Evolutionary conservation across 768 basidiomycete genomes (phyloP).

Genomic region (Clathrus columnatus): DNA sequence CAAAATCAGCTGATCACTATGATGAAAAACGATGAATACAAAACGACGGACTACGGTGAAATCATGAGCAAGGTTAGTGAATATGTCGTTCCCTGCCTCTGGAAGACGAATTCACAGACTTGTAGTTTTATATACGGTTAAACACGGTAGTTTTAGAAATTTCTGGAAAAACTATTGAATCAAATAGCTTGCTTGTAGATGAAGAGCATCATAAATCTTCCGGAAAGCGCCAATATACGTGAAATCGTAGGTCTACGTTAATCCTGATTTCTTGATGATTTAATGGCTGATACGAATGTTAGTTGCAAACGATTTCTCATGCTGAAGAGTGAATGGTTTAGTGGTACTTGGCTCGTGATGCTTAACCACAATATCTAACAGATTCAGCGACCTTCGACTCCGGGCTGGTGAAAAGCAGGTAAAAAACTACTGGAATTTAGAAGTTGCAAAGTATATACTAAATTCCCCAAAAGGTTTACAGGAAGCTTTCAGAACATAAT

Average conservation of each 20-base stretch:
- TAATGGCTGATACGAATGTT: not conserved
- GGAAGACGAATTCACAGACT: slow-evolving; percentile 11
- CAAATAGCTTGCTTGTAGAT: slow-evolving; percentile 39
- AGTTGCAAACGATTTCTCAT: slow-evolving; percentile 54
- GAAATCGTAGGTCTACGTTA: slow-evolving; percentile 58
- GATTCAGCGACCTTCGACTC: slow-evolving; percentile 60
- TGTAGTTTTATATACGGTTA: slow-evolving; percentile 67
- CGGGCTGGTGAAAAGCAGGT: slow-evolving; percentile 73
- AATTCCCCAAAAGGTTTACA: slow-evolving; percentile 36
- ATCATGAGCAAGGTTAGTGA: slow-evolving; percentile 73
- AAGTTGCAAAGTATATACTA: not conserved
- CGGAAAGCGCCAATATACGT: slow-evolving; percentile 44
- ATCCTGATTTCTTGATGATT: slow-evolving; percentile 19
- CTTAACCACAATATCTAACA: slow-evolving; percentile 21
- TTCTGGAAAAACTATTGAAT: not conserved
- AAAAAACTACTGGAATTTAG: not conserved
- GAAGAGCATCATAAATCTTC: slow-evolving; percentile 51
- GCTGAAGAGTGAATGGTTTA: slow-evolving; percentile 52
- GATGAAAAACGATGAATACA: slow-evolving; percentile 32
- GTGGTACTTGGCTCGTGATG: not conserved
- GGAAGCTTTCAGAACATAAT: slow-evolving; percentile 57
- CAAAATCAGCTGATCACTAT: slow-evolving; percentile 52
- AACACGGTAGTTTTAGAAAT: slow-evolving; percentile 39
- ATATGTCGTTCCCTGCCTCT: not conserved
- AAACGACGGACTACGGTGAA: slow-evolving; percentile 69